Evolutionary conservation across 306 rosid genomes (phyloP).

Genomic region (Begonia masoniana): DNA sequence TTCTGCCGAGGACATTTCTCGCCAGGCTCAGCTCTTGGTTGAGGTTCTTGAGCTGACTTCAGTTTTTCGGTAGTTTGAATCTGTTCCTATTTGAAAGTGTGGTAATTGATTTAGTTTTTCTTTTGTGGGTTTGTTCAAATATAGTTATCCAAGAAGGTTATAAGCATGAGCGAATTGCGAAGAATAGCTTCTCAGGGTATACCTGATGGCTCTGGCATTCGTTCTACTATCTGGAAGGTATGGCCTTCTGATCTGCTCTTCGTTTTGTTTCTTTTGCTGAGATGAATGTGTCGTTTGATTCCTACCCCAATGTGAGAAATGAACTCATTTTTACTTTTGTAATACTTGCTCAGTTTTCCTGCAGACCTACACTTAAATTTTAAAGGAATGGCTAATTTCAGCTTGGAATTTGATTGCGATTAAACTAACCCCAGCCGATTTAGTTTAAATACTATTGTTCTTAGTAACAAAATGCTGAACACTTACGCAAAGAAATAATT

Average conservation of each 20-base stretch:
- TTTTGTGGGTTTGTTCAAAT: not conserved
- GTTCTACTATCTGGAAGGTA: constrained; percentile 94
- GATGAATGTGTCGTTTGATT: not conserved
- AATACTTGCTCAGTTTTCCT: too few relatives aligned
- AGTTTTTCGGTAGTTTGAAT: too few relatives aligned
- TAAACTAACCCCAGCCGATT: too few relatives aligned
- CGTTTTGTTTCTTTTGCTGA: not conserved
- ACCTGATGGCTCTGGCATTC: constrained; percentile 84
- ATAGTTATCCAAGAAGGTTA: constrained; percentile 68
- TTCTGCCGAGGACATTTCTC: constrained; percentile 52
- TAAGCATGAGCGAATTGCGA: constrained; percentile 56
- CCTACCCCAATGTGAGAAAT: too few relatives aligned
- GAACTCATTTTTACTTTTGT: too few relatives aligned
- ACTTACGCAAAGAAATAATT: too few relatives aligned
- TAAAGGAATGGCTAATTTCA: too few relatives aligned
- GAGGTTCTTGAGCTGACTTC: constrained; percentile 30
- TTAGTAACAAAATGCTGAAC: too few relatives aligned
- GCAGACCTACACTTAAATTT: too few relatives aligned
- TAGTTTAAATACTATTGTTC: too few relatives aligned
- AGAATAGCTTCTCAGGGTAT: constrained; percentile 77
- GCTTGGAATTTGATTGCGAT: too few relatives aligned
- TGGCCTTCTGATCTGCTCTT: not conserved
- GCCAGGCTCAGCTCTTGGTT: constrained; percentile 67
- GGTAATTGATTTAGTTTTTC: not conserved
- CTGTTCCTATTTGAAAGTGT: constrained; percentile 1